Evolutionary conservation across 805 yeast genomes (phyloP).

Genomic region (Starmerella bombi): DNA sequence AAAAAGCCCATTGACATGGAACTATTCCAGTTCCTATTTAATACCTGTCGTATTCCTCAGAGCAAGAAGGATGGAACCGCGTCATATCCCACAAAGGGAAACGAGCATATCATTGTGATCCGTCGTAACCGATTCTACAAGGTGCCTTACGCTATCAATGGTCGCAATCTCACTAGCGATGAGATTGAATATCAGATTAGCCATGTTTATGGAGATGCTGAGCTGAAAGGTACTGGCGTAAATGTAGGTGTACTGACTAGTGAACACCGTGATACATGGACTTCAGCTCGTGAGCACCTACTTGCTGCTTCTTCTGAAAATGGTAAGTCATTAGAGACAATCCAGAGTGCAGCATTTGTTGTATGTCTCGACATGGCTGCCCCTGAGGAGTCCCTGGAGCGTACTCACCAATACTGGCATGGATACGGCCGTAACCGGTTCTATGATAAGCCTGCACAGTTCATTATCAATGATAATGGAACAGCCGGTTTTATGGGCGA

Average conservation of each 20-base stretch:
- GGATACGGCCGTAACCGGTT: slow-evolving; percentile 88
- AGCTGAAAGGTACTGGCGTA: slow-evolving; percentile 32
- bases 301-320: slow-evolving; percentile 46
- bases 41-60: slow-evolving; percentile 69
- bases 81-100: slow-evolving; percentile 33
- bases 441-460: slow-evolving; percentile 84
- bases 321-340: slow-evolving; percentile 45
- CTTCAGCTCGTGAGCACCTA: slow-evolving; percentile 44
- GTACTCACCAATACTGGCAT: slow-evolving; percentile 80
- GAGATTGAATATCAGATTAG: slow-evolving; percentile 42
- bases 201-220: slow-evolving; percentile 36
- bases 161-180: slow-evolving; percentile 28
- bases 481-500: slow-evolving; percentile 89
- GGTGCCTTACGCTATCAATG: slow-evolving; percentile 33
- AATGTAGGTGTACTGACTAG: slow-evolving; percentile 73
- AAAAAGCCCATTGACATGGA: slow-evolving; percentile 89
- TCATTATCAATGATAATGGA: slow-evolving; percentile 69
- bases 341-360: slow-evolving; percentile 68
- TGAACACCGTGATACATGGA: slow-evolving; percentile 76
- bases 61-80: slow-evolving; percentile 43
- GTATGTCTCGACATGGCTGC: slow-evolving; percentile 59
- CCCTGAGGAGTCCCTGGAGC: slow-evolving; percentile 71
- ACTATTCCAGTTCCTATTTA: slow-evolving; percentile 81
- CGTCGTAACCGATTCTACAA: slow-evolving; percentile 72
- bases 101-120: slow-evolving; percentile 59